Conservation (phyloP, 1,284 basidiomycete genomes). For the Phlebopus sp. region DNA sequence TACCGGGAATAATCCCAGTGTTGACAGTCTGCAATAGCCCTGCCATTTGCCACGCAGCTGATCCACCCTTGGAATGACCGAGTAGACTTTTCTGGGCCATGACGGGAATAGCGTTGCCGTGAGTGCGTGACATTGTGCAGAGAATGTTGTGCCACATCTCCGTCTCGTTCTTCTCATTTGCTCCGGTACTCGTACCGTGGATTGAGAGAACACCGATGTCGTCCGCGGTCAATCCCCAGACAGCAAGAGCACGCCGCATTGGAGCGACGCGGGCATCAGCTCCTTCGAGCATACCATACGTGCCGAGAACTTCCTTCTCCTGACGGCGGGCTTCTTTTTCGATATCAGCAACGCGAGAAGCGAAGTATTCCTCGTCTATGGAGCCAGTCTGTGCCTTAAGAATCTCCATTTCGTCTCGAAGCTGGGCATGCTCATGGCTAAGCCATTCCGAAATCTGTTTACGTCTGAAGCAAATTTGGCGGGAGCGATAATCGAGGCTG, state of each 20-base stretch:
- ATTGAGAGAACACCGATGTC: constrained; percentile 89
- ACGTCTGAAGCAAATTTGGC: constrained; percentile 92
- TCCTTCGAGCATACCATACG: constrained; percentile 95
- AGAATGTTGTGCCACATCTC: constrained; percentile 96
- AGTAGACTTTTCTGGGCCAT: constrained; percentile 97
- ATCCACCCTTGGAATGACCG: constrained; percentile 95
- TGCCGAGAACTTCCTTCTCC: constrained; percentile 86
- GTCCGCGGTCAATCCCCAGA: constrained; percentile 93
- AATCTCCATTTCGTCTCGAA: constrained; percentile 74
- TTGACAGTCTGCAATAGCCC: constrained; percentile 88
- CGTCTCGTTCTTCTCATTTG: constrained; percentile 99
- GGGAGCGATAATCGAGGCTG: constrained; percentile 81
- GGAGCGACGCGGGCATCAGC: constrained; percentile 83
- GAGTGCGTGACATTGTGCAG: constrained; percentile 81
- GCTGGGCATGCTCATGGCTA: constrained; percentile 78
- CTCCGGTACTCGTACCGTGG: constrained; percentile 94
- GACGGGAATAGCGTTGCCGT: constrained; percentile 93
- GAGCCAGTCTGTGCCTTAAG: constrained; percentile 54
- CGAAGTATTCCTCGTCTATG: constrained; percentile 68
- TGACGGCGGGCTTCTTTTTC: constrained; percentile 88
- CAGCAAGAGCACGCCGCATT: constrained; percentile 90
- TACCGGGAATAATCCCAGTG: constrained; percentile 92
- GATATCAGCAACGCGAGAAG: constrained; percentile 74
- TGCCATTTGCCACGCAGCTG: constrained; percentile 96
- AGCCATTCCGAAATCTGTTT: constrained; percentile 94